phyloP scores from a whole-genome alignment of 192 early-diverging fungal genomes.

The Phlyctochytrium planicorne region DNA sequence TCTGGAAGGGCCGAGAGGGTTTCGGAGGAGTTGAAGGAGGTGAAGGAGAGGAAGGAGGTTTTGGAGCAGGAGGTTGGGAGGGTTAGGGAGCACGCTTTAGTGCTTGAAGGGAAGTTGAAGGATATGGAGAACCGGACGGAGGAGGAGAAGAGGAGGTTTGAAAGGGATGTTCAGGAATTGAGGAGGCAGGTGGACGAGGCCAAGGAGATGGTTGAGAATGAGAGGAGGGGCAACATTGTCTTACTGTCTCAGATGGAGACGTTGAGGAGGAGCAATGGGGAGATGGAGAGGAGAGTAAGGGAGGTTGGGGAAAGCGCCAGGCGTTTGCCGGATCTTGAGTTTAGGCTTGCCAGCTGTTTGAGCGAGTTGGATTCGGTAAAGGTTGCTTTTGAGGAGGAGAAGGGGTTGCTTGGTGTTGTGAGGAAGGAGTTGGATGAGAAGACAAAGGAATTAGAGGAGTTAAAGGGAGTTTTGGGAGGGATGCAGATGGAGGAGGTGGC shows the following conservation, averaged over 20 bases:
- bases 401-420: no score
- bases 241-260: background rate
- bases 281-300: background rate
- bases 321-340: background rate
- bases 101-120: background rate
- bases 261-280: background rate
- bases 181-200: background rate
- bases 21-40: background rate
- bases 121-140: background rate
- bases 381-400: background rate
- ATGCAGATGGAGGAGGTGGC: no score
- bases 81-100: no score
- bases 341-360: background rate
- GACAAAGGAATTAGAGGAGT: no score
- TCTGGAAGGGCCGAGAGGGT: no score
- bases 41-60: background rate
- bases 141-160: background rate
- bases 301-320: background rate
- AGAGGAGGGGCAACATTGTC: constrained; percentile 4
- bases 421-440: no score
- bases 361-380: background rate
- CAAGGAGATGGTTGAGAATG: background rate
- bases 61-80: background rate
- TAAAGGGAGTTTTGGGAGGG: no score
- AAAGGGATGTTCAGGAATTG: background rate